phyloP scores from a whole-genome alignment of 2,329 filamentous ascomycete species.

The Microdochium nivale region DNA sequence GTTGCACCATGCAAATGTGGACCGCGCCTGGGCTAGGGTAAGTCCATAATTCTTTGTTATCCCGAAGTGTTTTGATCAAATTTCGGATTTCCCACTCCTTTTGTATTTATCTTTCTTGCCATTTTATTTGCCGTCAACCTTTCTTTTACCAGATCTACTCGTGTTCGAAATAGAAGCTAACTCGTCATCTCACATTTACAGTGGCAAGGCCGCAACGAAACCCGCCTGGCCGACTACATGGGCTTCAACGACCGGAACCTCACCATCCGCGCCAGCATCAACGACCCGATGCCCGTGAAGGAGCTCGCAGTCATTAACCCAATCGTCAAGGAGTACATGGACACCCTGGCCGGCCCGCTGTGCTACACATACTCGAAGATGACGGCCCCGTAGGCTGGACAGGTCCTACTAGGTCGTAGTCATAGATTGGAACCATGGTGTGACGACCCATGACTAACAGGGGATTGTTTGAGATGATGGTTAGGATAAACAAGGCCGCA shows the following conservation, averaged over 20 bases:
- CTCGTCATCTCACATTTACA: not conserved
- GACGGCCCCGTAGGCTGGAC: not conserved
- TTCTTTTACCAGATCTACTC: not conserved
- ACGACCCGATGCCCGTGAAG: not conserved
- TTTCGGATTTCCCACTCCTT: conserved; percentile 19
- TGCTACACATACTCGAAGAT: conserved; percentile 9
- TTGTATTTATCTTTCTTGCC: conserved; percentile 1
- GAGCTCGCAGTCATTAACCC: not conserved
- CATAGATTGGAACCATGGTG: no score
- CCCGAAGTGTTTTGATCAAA: not conserved
- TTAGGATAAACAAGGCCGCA: not conserved
- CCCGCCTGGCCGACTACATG: not conserved
- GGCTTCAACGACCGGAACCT: not conserved
- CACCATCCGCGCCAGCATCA: conserved; percentile 2
- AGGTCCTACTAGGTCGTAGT: no score
- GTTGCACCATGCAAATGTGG: conserved; percentile 19
- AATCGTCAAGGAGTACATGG: conserved; percentile 1
- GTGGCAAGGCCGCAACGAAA: not conserved
- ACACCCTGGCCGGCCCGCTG: conserved; percentile 8
- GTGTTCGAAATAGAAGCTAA: no score
- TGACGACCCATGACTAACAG: not conserved
- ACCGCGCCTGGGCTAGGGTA: conserved; percentile 3
- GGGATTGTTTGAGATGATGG: not conserved
- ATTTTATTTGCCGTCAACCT: no score
- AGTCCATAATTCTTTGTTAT: not conserved